phyloP scores from a whole-genome alignment of 768 basidiomycete species.

The Rhizopogon rudus region DNA sequence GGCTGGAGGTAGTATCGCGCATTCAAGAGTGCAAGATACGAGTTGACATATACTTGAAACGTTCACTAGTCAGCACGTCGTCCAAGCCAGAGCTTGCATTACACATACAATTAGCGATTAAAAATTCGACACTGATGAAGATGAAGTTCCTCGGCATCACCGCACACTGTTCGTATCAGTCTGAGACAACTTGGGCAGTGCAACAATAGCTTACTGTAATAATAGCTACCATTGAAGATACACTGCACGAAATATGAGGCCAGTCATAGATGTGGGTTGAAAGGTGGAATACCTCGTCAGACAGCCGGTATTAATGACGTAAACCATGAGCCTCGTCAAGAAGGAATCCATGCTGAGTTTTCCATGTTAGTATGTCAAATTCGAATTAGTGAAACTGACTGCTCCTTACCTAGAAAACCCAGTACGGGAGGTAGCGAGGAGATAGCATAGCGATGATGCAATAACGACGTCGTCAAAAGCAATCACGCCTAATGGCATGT shows the following conservation, averaged over 20 bases:
- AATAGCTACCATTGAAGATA: neutral
- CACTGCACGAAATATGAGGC: neutral
- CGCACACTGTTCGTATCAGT: too few relatives aligned
- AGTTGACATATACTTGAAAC: neutral
- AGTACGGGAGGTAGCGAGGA: neutral
- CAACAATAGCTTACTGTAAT: neutral
- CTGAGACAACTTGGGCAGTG: too few relatives aligned
- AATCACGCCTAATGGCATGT: neutral
- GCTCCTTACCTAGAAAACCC: neutral
- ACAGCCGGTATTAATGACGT: neutral
- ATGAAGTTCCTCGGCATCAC: too few relatives aligned
- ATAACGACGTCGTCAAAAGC: neutral
- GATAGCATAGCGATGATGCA: conserved; percentile 2
- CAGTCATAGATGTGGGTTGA: neutral
- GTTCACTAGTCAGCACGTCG: neutral
- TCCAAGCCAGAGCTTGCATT: too few relatives aligned
- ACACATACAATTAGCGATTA: too few relatives aligned
- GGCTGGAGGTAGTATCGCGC: too few relatives aligned
- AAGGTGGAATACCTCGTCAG: neutral
- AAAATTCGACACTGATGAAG: too few relatives aligned
- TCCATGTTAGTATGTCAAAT: neutral
- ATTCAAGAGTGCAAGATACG: neutral
- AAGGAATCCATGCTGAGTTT: neutral
- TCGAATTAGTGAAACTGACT: neutral
- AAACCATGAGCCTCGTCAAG: neutral